Percentiles rank a stretch among this genome's conserved stretches.
Conservation (phyloP, 2,329 filamentous ascomycete species). For the Blastomyces percursus region DNA sequence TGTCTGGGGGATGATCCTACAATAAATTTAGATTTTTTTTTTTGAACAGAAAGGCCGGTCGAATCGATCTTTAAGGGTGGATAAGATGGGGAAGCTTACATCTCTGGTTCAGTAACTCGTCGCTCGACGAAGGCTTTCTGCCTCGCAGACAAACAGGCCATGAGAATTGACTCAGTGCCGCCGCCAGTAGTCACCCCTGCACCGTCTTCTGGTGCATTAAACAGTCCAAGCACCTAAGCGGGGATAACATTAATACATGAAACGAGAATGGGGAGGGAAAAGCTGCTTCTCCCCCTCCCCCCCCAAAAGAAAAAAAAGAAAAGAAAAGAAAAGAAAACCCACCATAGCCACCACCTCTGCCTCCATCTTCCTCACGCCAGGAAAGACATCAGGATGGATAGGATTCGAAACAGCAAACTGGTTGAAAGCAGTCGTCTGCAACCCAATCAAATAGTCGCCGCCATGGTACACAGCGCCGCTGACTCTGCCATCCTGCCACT, state of each 20-base stretch:
- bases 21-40: slow-evolving; percentile 11
- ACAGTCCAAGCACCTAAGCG: slow-evolving; percentile 56
- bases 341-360: slow-evolving; percentile 97
- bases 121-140: slow-evolving; percentile 81
- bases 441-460: slow-evolving; percentile 63
- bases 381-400: slow-evolving; percentile 96
- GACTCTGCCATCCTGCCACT: slow-evolving; percentile 93
- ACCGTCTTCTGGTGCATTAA: slow-evolving; percentile 75
- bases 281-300: no score
- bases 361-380: slow-evolving; percentile 97
- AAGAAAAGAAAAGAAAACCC: neutral
- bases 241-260: neutral
- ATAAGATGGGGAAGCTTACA: slow-evolving; percentile 45
- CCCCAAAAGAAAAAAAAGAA: neutral
- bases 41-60: neutral
- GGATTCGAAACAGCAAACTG: slow-evolving; percentile 94
- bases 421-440: slow-evolving; percentile 88
- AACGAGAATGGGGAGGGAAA: neutral
- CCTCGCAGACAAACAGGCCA: slow-evolving; percentile 82
- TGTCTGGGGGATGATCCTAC: slow-evolving; percentile 82
- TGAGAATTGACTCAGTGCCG: slow-evolving; percentile 91
- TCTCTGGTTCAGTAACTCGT: slow-evolving; percentile 84
- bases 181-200: slow-evolving; percentile 86
- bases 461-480: slow-evolving; percentile 96
- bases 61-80: neutral